Percentiles rank a stretch among this genome's conserved stretches.
Evolutionary conservation across 2,329 filamentous ascomycete species (phyloP).

Genomic region (Nemania serpens): DNA sequence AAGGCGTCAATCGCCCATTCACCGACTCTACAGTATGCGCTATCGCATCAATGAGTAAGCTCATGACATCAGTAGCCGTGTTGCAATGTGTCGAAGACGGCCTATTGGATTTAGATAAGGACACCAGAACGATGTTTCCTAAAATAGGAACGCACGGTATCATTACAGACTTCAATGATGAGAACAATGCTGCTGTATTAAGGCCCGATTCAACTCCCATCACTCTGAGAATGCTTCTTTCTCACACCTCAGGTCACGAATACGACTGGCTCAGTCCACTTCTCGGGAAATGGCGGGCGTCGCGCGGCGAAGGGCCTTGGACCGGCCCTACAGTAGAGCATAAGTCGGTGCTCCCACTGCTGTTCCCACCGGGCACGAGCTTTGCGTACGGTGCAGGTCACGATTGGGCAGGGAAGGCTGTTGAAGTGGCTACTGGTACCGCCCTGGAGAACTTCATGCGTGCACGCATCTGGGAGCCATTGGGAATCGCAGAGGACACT

Average conservation of each 20-base stretch:
- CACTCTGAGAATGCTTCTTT: slow-evolving; percentile 56
- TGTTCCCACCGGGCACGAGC: slow-evolving; percentile 29
- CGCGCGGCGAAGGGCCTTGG: slow-evolving; percentile 31
- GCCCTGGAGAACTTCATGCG: slow-evolving; percentile 34
- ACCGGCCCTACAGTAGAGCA: slow-evolving; percentile 29
- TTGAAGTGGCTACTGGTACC: slow-evolving; percentile 23
- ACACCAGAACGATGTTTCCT: slow-evolving; percentile 51
- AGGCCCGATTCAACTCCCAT: slow-evolving; percentile 45
- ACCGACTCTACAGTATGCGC: slow-evolving; percentile 32
- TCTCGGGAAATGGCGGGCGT: slow-evolving; percentile 38
- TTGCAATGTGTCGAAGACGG: slow-evolving; percentile 61
- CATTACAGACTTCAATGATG: slow-evolving; percentile 51
- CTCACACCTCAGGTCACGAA: slow-evolving; percentile 54
- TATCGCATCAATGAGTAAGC: slow-evolving; percentile 44
- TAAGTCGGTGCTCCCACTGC: slow-evolving; percentile 29
- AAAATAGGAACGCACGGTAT: slow-evolving; percentile 54
- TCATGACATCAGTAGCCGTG: slow-evolving; percentile 56
- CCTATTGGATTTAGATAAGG: slow-evolving; percentile 50
- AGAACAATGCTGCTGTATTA: slow-evolving; percentile 46
- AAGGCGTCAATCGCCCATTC: slow-evolving; percentile 32
- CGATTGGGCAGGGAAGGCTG: slow-evolving; percentile 33
- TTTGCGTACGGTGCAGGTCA: slow-evolving; percentile 32
- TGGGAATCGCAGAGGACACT: slow-evolving; percentile 32
- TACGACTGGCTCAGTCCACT: slow-evolving; percentile 50
- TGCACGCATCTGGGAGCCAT: slow-evolving; percentile 31